Evolutionary conservation across 805 yeast genomes (phyloP), one percentile per base, ranked within the genome.

Genomic region (Wickerhamomyces queroliae): DNA sequence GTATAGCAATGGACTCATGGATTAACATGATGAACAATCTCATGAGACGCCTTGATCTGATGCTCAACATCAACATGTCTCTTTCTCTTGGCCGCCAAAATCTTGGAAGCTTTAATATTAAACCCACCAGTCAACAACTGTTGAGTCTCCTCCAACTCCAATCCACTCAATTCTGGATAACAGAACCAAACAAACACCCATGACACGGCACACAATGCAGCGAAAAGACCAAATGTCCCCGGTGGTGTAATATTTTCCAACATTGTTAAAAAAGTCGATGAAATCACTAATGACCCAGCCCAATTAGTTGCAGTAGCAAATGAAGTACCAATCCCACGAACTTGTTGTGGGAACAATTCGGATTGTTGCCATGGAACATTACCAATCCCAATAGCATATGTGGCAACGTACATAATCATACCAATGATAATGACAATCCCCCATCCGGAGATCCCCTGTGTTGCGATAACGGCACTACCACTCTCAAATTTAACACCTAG

Each of bases 331-430:
- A 88, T 72, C 43, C 96, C 95, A 60, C 99, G 79, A 25, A 91
- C 96, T 45, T 80, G 76, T 70, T 90, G 95, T 26, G 97, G 93
- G 67, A 93, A 89, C 56, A 91, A 68, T 64, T 91, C 99, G 41
- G 91, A 83, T 58, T 93, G 97, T 59, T 91, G 96, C 99, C 99
- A 91, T 41, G 98, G 97, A 40, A 88, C 93, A 61, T 91, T 90
- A 65, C 99, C 99, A 50, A 90, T 86, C 50, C 98, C 98, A 49
- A 87, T 69, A 36, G 97, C 96, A 59, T 90, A 91, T 39, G 83
- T 79, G 3, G 95, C 96, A 34, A 90, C 96, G 57, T 70, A 93
- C 30, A 78, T 60, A 47, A 91, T 87, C 86, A 90, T 89, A 38
- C 88, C 80, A 28, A 89, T 71, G 46, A 93, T 83, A 39, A 91